Percentiles rank a stretch among this genome's conserved stretches.
These are phyloP conservation scores for Ottelia alismoides DNA, from an alignment of 106 monocot species.

Conservation along the genomic window DNA sequence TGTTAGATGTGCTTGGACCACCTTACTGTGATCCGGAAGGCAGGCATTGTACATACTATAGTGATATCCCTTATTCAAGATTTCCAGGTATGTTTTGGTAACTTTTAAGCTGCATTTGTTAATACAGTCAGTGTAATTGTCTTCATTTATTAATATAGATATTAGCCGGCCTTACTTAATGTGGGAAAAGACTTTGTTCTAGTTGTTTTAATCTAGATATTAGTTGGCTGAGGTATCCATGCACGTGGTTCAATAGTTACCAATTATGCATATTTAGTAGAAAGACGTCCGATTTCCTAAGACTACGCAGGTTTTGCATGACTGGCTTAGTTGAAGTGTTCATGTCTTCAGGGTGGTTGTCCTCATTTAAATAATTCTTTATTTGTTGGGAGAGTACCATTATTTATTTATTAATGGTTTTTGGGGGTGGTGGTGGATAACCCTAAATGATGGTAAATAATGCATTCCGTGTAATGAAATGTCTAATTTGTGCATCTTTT, in stretches of 20 bases:
- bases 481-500: background rate
- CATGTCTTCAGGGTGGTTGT: no score
- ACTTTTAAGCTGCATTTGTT: background rate
- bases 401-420: background rate
- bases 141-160: background rate
- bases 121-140: background rate
- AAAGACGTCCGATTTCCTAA: no score
- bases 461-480: background rate
- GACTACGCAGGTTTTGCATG: no score
- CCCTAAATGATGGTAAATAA: background rate
- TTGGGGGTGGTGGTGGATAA: background rate
- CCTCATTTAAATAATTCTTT: no score
- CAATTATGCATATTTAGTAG: no score
- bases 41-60: conserved; percentile 20
- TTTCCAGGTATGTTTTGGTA: background rate
- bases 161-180: background rate
- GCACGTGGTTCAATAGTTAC: no score
- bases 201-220: background rate
- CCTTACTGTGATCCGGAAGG: conserved; percentile 17
- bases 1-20: conserved; percentile 19
- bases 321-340: no score
- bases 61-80: conserved; percentile 1
- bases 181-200: background rate
- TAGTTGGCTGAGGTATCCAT: no score
- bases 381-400: no score